Evolutionary conservation across 805 yeast species (phyloP).

Genomic region (Metschnikowia vanudenii): DNA sequence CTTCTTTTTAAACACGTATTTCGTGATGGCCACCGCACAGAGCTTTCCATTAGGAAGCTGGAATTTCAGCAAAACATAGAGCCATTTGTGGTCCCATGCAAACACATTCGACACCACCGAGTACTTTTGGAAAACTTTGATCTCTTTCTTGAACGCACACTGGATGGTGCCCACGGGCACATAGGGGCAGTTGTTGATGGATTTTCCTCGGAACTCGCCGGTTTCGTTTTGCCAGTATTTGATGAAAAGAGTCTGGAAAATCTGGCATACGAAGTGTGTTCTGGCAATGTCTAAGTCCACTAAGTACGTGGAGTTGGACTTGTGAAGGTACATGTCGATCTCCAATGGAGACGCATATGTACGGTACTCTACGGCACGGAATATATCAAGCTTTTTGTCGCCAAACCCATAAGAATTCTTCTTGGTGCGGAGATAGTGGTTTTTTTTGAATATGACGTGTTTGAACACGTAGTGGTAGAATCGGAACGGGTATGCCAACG

Average conservation of each 20-base stretch:
- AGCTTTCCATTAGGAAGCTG: conserved; percentile 25
- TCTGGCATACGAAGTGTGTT: conserved; percentile 53
- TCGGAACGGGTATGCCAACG: conserved; percentile 62
- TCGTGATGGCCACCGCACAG: conserved; percentile 65
- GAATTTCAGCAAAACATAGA: conserved; percentile 67
- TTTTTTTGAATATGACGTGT: conserved; percentile 40
- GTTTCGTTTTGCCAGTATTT: conserved; percentile 40
- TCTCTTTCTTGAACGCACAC: conserved; percentile 67
- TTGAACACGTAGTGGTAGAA: conserved; percentile 51
- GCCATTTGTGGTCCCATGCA: conserved; percentile 89
- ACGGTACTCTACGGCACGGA: conserved; percentile 41
- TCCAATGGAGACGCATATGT: conserved; percentile 75
- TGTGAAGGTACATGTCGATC: conserved; percentile 84
- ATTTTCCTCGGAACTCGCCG: conserved; percentile 30
- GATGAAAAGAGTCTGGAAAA: conserved; percentile 57
- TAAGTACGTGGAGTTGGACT: conserved; percentile 83
- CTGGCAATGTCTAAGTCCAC: conserved; percentile 79
- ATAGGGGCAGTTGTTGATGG: conserved; percentile 48
- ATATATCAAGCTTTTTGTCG: conserved; percentile 30
- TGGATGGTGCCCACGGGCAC: conserved; percentile 76
- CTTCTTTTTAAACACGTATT: conserved; percentile 71
- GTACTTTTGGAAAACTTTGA: conserved; percentile 63
- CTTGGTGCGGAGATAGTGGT: conserved; percentile 20
- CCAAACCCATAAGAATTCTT: conserved; percentile 36
- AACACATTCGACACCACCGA: conserved; percentile 55